phyloP scores from a whole-genome alignment of 805 yeast species.

The Ogataea zsoltii region DNA sequence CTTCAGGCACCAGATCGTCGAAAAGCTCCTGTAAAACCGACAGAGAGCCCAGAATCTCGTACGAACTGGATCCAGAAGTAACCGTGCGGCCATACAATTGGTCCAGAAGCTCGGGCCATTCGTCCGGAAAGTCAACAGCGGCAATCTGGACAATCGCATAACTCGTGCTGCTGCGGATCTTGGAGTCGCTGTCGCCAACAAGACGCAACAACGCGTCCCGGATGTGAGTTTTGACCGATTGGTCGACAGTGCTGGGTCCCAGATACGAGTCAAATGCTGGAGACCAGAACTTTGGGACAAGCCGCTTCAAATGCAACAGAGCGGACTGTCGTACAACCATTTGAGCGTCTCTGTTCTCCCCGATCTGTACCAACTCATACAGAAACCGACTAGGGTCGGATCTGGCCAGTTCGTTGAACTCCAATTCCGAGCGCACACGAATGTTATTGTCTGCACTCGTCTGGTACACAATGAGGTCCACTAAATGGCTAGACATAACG shows the following conservation, averaged over 20 bases:
- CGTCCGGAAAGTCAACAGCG: slow-evolving; percentile 90
- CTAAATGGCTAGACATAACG: slow-evolving; percentile 17
- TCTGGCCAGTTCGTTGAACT: slow-evolving; percentile 43
- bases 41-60: slow-evolving; percentile 52
- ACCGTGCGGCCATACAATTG: slow-evolving; percentile 41
- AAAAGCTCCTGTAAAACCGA: slow-evolving; percentile 71
- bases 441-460: slow-evolving; percentile 46
- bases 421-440: slow-evolving; percentile 55
- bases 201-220: slow-evolving; percentile 53
- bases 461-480: slow-evolving; percentile 19
- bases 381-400: slow-evolving; percentile 52
- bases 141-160: slow-evolving; percentile 83
- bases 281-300: slow-evolving; percentile 78
- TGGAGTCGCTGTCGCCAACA: slow-evolving; percentile 50
- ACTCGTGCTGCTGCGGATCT: slow-evolving; percentile 65
- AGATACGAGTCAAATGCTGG: slow-evolving; percentile 74
- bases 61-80: slow-evolving; percentile 33
- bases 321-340: slow-evolving; percentile 58
- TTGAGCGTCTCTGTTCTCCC: slow-evolving; percentile 32
- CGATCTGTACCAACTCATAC: slow-evolving; percentile 43
- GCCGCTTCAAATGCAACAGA: slow-evolving; percentile 62
- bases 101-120: slow-evolving; percentile 77
- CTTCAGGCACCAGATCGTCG: slow-evolving; percentile 83
- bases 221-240: slow-evolving; percentile 50
- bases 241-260: slow-evolving; percentile 55